Evolutionary conservation across 768 basidiomycete genomes (phyloP).

Genomic region (Phlebiopsis gigantea): DNA sequence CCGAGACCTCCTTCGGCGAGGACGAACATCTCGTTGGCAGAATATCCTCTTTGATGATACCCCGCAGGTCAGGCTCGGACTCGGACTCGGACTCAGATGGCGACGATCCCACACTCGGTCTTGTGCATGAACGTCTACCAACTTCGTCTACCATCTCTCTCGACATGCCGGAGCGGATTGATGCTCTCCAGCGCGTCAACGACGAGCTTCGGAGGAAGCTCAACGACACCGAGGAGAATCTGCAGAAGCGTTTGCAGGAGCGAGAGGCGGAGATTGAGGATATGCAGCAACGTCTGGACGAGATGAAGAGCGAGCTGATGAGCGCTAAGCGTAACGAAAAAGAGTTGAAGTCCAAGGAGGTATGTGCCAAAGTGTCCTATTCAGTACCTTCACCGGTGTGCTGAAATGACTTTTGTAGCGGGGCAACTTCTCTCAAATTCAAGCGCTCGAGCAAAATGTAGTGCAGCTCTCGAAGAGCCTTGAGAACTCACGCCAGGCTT

Average conservation of each 20-base stretch:
- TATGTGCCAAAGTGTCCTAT: constrained; percentile 24
- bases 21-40: constrained; percentile 32
- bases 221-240: constrained; percentile 64
- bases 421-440: constrained; percentile 60
- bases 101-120: constrained; percentile 43
- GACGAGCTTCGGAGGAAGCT: constrained; percentile 71
- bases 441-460: constrained; percentile 72
- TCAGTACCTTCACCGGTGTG: constrained; percentile 3
- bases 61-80: constrained; percentile 30
- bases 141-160: constrained; percentile 64
- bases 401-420: constrained; percentile 35
- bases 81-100: constrained; percentile 52
- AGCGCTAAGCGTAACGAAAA: constrained; percentile 89
- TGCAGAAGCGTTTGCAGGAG: constrained; percentile 58
- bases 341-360: constrained; percentile 85
- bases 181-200: constrained; percentile 69
- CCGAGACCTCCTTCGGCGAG: constrained; percentile 29
- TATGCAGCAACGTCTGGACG: constrained; percentile 71
- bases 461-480: constrained; percentile 68
- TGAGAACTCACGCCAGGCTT: constrained; percentile 67
- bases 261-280: constrained; percentile 85
- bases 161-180: constrained; percentile 66
- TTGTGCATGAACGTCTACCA: constrained; percentile 54
- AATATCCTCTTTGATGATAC: constrained; percentile 55
- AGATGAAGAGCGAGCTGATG: constrained; percentile 68